Conservation (phyloP, 257 asterid species). For the Plantago elongata region DNA sequence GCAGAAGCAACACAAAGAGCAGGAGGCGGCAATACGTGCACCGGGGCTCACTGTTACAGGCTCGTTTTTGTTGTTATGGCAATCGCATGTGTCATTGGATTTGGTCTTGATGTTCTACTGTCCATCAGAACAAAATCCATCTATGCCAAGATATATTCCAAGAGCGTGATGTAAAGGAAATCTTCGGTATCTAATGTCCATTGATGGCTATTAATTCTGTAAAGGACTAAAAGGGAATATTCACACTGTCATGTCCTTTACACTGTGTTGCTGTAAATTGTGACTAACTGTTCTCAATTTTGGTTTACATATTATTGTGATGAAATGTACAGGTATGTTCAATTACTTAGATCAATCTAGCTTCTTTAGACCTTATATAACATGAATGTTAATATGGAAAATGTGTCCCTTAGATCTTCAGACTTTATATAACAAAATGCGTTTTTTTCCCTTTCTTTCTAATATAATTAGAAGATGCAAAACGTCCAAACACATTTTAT, state of each 20-base stretch:
- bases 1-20: constrained; percentile 3
- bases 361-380: too few species aligned
- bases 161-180: constrained; percentile 29
- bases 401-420: too few species aligned
- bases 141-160: constrained; percentile 34
- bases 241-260: not conserved
- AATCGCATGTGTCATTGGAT: constrained; percentile 43
- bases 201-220: not conserved
- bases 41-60: constrained; percentile 63
- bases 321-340: too few species aligned
- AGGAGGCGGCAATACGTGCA: constrained; percentile 33
- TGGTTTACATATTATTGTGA: too few species aligned
- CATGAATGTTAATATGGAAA: too few species aligned
- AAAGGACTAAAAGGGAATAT: constrained; percentile 1
- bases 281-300: too few species aligned
- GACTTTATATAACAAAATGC: too few species aligned
- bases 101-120: constrained; percentile 43
- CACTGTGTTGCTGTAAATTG: too few species aligned
- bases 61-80: constrained; percentile 58
- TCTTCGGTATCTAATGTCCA: constrained; percentile 9
- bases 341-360: too few species aligned
- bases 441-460: too few species aligned
- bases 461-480: too few species aligned
- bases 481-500: too few species aligned
- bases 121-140: constrained; percentile 37